Evolutionary conservation across 2,329 filamentous ascomycete species (phyloP).

Genomic region (Alternaria atra): DNA sequence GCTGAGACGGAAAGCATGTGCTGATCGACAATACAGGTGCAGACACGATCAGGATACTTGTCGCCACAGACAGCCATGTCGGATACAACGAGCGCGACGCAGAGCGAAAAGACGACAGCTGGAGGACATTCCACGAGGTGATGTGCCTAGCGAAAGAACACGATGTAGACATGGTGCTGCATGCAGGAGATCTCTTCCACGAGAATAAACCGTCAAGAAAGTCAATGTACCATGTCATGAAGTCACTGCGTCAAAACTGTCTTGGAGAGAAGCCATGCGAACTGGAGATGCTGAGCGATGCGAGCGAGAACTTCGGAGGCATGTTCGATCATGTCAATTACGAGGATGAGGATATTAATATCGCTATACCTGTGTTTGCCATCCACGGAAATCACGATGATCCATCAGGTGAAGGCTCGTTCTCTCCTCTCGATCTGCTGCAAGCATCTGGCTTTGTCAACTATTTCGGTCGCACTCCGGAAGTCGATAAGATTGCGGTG

Average conservation of each 20-base stretch:
- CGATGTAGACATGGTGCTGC: constrained; percentile 97
- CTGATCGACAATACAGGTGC: constrained; percentile 56
- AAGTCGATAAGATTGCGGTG: constrained; percentile 91
- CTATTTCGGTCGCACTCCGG: constrained; percentile 91
- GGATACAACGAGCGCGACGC: constrained; percentile 94
- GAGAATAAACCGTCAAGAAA: constrained; percentile 98
- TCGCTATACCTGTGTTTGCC: constrained; percentile 96
- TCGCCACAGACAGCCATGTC: constrained; percentile 97
- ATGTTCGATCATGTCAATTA: constrained; percentile 97
- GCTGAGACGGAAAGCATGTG: not conserved
- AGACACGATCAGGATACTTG: constrained; percentile 92
- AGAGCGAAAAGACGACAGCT: constrained; percentile 95
- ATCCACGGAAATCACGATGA: constrained; percentile 99
- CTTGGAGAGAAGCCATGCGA: constrained; percentile 95
- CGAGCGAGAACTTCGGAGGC: constrained; percentile 85
- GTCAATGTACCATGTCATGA: constrained; percentile 97
- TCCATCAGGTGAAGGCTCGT: constrained; percentile 93
- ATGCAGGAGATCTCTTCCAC: constrained; percentile 95
- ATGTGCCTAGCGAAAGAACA: constrained; percentile 85
- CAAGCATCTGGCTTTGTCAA: constrained; percentile 93
- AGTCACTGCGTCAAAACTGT: constrained; percentile 90
- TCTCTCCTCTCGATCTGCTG: constrained; percentile 87
- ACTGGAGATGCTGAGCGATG: constrained; percentile 92
- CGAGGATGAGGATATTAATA: constrained; percentile 95
- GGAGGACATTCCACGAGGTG: constrained; percentile 94